Percentiles rank a stretch among this genome's conserved stretches.
phyloP scores from a whole-genome alignment of 2,329 filamentous ascomycete genomes.

The Fusarium papillatum region DNA sequence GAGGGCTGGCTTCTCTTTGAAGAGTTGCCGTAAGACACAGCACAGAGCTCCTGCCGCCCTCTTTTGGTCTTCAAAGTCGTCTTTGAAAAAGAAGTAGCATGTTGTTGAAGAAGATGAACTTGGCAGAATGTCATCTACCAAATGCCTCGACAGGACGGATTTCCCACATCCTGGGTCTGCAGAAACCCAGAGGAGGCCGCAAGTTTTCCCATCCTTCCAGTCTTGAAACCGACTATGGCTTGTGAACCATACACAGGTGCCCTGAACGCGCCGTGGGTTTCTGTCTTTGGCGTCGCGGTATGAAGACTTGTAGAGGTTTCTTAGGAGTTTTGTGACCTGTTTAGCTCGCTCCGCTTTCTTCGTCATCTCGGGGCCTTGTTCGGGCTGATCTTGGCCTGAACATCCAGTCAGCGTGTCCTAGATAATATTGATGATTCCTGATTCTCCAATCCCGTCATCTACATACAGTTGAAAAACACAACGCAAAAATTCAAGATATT shows the following conservation, averaged over 20 bases:
- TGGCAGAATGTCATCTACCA: slow-evolving; percentile 48
- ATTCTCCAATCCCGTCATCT: no score
- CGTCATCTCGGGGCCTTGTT: background rate
- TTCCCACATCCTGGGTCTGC: slow-evolving; percentile 60
- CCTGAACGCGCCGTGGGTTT: slow-evolving; percentile 7
- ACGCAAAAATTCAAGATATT: no score
- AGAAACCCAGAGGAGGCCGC: slow-evolving; percentile 46
- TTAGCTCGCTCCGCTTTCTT: background rate
- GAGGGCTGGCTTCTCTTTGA: slow-evolving; percentile 28
- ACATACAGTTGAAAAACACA: no score
- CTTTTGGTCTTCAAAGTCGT: slow-evolving; percentile 54
- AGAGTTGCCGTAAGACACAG: slow-evolving; percentile 54
- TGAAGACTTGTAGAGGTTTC: background rate
- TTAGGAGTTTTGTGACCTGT: background rate
- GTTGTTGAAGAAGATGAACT: slow-evolving; percentile 29
- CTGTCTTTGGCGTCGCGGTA: slow-evolving; percentile 13
- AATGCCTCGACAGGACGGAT: slow-evolving; percentile 54
- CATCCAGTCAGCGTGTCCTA: no score
- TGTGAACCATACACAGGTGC: slow-evolving; percentile 33
- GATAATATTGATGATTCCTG: no score
- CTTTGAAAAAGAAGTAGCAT: slow-evolving; percentile 62
- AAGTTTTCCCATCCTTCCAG: slow-evolving; percentile 3
- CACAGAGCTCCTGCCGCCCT: slow-evolving; percentile 46
- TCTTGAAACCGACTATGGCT: slow-evolving; percentile 3
- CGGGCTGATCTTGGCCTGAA: background rate